Base-by-base conservation (phyloP, 441 rosid species). In the Hura crepitans region DNA sequence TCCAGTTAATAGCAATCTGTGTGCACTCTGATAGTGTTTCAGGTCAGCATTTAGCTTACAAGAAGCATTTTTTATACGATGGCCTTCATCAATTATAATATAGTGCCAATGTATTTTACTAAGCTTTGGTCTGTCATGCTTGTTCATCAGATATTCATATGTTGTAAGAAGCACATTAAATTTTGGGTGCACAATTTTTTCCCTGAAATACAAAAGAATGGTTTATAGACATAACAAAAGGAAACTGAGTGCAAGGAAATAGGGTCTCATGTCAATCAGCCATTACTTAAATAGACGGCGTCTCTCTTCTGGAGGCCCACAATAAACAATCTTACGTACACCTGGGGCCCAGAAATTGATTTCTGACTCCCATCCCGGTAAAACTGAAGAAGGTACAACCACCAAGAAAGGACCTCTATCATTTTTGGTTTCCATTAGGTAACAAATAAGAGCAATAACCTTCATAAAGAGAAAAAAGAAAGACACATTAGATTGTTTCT, bases 21-120 rank as follows among this genome's bases (percentile, higher is more conserved):
- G 97, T 69, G 83, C 84, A 68, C 98, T 93, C 75, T 81, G 85
- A 81, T 93, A 93, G 81, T 89, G 92, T 85, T 89, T 93, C 83
- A 93, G 79, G 31, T 93, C 98, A 30, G 98, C 96, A 85, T 93
- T 93, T 83, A 91, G 82, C 83, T 93, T 93, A 86, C 98, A 93
- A 68, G 98, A 93, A 70, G 98, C 98, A 86, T 93, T 93, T 81
- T 93, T 93, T 59, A 93, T 93, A 74, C 98, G 93, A 79, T 93
- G 98, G 50, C 98, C 97, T 85, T 93, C 98, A 79, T 93, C 98
- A 79, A 93, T 93, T 78, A 93, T 88, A 70, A 93, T 85, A 77
- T 93, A 93, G 74, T 86, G 98, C 98, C 98, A 93, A 62, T 88
- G 89, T 77, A 93, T 65, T 74, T 93, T 91, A 79, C 97, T 86